Evolutionary conservation across 2,329 filamentous ascomycete genomes (phyloP), one percentile per base, ranked within the genome.

Genomic region (Colletotrichum incanum): DNA sequence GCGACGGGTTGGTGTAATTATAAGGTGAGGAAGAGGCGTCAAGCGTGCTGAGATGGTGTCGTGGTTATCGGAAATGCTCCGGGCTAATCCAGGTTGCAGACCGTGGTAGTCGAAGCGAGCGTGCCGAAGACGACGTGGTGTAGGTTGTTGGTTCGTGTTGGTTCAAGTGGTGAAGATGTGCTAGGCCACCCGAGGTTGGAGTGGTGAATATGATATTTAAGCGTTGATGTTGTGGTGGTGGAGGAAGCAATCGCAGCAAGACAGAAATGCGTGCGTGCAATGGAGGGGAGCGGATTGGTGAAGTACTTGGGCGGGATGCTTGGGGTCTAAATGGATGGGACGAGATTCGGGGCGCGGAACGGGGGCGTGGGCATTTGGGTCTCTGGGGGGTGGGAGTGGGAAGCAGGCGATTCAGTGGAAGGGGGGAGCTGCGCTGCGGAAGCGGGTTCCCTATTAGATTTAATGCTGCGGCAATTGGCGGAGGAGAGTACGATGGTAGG

Each of bases 391-490:
- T 45, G 61, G 62, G 43, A n/a, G 52, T 69, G 59, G 56, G 47
- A 54, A 61, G 43, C 58, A 62, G 50, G 61, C 58, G 58, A 61
- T 61, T 61, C 43, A 61, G 43, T 49, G 20, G 28, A 23, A 31
- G n/a, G 50, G 54, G 23, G 59, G n/a, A 23, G 23, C 50, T 43
- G 18, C 12, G n/a, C 34, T 31, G 62, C 45, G 58, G 60, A 47
- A 67, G 62, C 59, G 64, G 68, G 56, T 60, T 58, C 64, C 20
- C 49, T 64, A 73, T 72, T 73, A 73, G 58, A 59, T 72, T 73
- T 58, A 67, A 72, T 72, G 59, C 63, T 61, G 54, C 68, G 64
- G 64, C 68, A 73, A 73, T 72, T 72, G 72, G 72, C 64, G 59
- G 68, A 65, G 39, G 37, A 45, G 37, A 31, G 52, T 62, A 61